Percentiles rank a stretch among this genome's conserved stretches.
Conservation (phyloP, 73 alveolate species). For the Paramecium sonneborni region DNA sequence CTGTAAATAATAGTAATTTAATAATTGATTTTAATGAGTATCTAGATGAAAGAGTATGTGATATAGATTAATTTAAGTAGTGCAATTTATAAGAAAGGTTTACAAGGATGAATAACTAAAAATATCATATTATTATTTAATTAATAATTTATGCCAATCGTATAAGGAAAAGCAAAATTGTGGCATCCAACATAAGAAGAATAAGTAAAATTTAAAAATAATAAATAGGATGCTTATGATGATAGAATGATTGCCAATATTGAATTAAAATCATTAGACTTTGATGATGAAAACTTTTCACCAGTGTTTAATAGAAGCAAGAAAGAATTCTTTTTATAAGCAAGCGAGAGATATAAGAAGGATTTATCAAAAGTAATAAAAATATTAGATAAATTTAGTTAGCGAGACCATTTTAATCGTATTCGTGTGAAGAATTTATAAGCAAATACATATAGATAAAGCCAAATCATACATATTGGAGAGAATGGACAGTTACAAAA, state of each 20-base stretch:
- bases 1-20: too few species aligned
- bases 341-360: conserved; percentile 61
- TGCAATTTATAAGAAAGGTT: not conserved
- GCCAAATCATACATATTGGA: conserved; percentile 68
- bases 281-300: conserved; percentile 67
- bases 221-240: conserved; percentile 65
- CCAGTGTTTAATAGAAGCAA: conserved; percentile 67
- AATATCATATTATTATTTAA: not conserved
- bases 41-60: too few species aligned
- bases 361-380: conserved; percentile 43
- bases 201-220: conserved; percentile 29
- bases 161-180: conserved; percentile 63
- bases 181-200: conserved; percentile 66
- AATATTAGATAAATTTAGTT: not conserved
- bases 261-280: conserved; percentile 64
- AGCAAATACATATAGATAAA: conserved; percentile 45
- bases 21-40: too few species aligned
- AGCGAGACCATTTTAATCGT: conserved; percentile 51
- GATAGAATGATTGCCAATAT: conserved; percentile 68
- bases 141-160: conserved; percentile 60
- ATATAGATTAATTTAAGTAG: not conserved
- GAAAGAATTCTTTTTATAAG: conserved; percentile 60
- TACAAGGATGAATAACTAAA: not conserved
- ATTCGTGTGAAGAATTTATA: conserved; percentile 37
- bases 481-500: conserved; percentile 67